Evolutionary conservation across 768 basidiomycete species (phyloP).

Genomic region (Coprinopsis strossmayeri): DNA sequence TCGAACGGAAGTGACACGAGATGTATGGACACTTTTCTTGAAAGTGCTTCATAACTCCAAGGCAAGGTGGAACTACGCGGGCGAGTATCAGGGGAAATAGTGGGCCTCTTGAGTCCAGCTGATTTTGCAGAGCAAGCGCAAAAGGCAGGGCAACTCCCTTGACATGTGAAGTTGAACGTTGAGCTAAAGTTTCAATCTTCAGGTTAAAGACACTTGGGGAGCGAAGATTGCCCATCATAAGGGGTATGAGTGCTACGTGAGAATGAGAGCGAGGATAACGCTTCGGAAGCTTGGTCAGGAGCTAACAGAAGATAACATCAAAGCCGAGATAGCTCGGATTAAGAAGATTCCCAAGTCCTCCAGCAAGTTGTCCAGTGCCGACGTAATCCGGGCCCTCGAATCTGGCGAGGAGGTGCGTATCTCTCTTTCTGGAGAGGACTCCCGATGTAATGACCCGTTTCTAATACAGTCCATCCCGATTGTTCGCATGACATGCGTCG

Average conservation of each 20-base stretch:
- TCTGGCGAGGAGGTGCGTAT: constrained; percentile 3
- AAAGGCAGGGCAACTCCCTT: background rate
- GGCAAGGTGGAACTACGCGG: constrained; percentile 6
- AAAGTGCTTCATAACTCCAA: background rate
- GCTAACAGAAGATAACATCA: background rate
- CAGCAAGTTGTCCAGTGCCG: background rate
- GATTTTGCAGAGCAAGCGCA: background rate
- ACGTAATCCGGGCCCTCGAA: constrained; percentile 2
- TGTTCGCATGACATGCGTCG: constrained; percentile 1
- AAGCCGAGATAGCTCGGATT: background rate
- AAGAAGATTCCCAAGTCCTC: background rate
- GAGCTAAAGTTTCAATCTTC: background rate
- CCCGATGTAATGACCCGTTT: background rate
- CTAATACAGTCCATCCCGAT: constrained; percentile 1
- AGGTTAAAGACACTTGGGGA: constrained; percentile 9
- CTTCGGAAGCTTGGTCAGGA: constrained; percentile 3
- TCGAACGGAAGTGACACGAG: constrained; percentile 1
- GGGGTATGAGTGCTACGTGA: background rate
- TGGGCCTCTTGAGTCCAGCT: background rate
- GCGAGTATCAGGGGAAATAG: constrained; percentile 4
- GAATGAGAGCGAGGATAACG: constrained; percentile 5
- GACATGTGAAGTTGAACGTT: no score
- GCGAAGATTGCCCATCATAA: constrained; percentile 8
- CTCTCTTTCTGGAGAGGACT: background rate
- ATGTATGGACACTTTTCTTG: constrained; percentile 4